Evolutionary conservation across 441 rosid species (phyloP).

Genomic region (Populus hybrid): DNA sequence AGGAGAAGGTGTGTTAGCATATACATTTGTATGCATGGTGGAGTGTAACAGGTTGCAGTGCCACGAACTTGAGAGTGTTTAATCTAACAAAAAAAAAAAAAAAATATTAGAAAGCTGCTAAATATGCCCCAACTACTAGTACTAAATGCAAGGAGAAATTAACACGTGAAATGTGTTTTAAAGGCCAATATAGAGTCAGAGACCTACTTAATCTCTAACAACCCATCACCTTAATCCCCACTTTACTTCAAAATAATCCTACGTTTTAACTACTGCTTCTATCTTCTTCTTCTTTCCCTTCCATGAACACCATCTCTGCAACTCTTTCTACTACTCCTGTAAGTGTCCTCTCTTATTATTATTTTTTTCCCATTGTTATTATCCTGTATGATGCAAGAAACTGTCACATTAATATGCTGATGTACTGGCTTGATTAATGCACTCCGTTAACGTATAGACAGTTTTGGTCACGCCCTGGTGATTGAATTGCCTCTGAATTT

Average conservation of each 20-base stretch:
- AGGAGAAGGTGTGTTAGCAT: too few species aligned
- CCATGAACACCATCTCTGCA: neutral
- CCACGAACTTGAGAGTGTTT: too few species aligned
- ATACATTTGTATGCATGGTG: too few species aligned
- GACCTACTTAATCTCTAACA: conserved; percentile 12
- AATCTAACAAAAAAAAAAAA: too few species aligned
- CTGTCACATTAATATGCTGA: too few species aligned
- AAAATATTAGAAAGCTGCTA: neutral
- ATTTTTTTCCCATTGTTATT: neutral
- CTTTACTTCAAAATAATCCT: neutral
- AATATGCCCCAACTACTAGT: neutral
- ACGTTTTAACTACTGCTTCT: neutral
- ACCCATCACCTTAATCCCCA: neutral
- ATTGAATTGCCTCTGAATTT: too few species aligned
- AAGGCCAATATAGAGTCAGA: conserved; percentile 5
- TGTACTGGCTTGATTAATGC: too few species aligned
- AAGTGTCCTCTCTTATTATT: neutral
- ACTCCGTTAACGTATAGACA: too few species aligned
- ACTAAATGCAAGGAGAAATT: neutral
- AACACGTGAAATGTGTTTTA: neutral
- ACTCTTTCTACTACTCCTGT: neutral
- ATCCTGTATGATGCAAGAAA: neutral
- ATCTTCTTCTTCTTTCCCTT: neutral
- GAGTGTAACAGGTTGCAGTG: too few species aligned
- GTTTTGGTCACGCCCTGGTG: too few species aligned